Conservation (phyloP, 768 basidiomycete genomes). For the Naganishia friedmannii region DNA sequence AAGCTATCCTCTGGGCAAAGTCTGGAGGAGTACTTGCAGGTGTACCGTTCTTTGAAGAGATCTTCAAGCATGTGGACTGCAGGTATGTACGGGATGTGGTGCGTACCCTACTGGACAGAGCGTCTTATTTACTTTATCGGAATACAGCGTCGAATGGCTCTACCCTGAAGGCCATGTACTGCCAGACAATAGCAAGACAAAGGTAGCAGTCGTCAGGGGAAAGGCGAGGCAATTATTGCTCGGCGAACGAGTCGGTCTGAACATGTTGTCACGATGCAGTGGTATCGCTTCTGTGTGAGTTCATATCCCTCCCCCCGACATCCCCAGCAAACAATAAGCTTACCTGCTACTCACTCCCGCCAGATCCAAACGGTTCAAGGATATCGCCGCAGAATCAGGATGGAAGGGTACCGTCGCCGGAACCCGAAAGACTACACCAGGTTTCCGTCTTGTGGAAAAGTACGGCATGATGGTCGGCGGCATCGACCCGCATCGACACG, state of each 20-base stretch:
- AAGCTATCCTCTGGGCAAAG: constrained; percentile 88
- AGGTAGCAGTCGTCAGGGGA: constrained; percentile 83
- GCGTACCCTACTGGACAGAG: not conserved
- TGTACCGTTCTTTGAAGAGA: constrained; percentile 89
- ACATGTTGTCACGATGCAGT: constrained; percentile 88
- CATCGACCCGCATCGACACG: constrained; percentile 89
- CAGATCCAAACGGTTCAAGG: constrained; percentile 79
- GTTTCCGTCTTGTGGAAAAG: constrained; percentile 95
- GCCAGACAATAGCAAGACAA: constrained; percentile 61
- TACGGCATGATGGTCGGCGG: constrained; percentile 98
- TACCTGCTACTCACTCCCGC: too few relatives aligned
- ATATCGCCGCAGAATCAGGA: constrained; percentile 71
- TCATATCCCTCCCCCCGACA: not conserved
- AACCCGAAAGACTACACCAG: constrained; percentile 95
- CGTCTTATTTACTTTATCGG: not conserved
- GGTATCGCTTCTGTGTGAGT: constrained; percentile 91
- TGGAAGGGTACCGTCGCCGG: constrained; percentile 88
- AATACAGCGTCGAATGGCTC: constrained; percentile 84
- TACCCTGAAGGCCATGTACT: constrained; percentile 77
- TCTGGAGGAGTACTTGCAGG: constrained; percentile 83
- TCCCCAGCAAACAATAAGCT: too few relatives aligned
- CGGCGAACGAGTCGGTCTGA: constrained; percentile 88
- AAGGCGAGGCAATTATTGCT: constrained; percentile 81
- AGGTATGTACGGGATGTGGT: constrained; percentile 60
- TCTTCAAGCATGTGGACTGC: constrained; percentile 85